Evolutionary conservation across 2,329 filamentous ascomycete genomes (phyloP).

Genomic region (Corinectria fuckeliana): DNA sequence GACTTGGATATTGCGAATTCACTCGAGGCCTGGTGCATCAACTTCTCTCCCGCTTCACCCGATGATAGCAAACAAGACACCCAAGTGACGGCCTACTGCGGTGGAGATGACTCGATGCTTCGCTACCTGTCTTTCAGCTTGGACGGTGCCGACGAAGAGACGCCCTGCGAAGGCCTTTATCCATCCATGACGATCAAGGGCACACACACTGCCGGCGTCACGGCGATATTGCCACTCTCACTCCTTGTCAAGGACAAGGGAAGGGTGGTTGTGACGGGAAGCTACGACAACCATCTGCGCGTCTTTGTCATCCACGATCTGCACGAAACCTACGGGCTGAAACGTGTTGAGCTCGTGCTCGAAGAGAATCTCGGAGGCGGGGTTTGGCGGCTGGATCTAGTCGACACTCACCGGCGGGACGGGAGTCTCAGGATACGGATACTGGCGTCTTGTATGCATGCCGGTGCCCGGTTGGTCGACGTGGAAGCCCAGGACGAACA

Average conservation of each 20-base stretch:
- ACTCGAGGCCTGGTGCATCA: slow-evolving; percentile 78
- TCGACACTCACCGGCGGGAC: slow-evolving; percentile 45
- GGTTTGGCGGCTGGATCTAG: slow-evolving; percentile 83
- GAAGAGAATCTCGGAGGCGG: slow-evolving; percentile 76
- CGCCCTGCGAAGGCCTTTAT: slow-evolving; percentile 32
- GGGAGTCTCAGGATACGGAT: slow-evolving; percentile 52
- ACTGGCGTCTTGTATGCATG: slow-evolving; percentile 95
- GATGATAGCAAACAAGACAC: slow-evolving; percentile 20
- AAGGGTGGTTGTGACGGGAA: slow-evolving; percentile 78
- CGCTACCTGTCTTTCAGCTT: slow-evolving; percentile 51
- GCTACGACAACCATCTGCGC: slow-evolving; percentile 86
- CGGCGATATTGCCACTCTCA: slow-evolving; percentile 78
- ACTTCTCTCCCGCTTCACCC: slow-evolving; percentile 55
- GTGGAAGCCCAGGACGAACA: slow-evolving; percentile 46
- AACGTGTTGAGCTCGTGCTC: slow-evolving; percentile 60
- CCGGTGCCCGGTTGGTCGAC: slow-evolving; percentile 73
- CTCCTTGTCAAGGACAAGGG: slow-evolving; percentile 49
- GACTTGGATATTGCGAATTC: slow-evolving; percentile 55
- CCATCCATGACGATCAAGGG: slow-evolving; percentile 47
- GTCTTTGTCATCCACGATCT: slow-evolving; percentile 62
- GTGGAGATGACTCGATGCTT: slow-evolving; percentile 77
- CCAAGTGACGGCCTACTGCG: slow-evolving; percentile 64
- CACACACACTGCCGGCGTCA: slow-evolving; percentile 83
- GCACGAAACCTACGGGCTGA: slow-evolving; percentile 47
- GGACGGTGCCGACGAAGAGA: slow-evolving; percentile 14